Conservation (phyloP, 1,139 yeast genomes). For the Zygoascus meyerae region DNA sequence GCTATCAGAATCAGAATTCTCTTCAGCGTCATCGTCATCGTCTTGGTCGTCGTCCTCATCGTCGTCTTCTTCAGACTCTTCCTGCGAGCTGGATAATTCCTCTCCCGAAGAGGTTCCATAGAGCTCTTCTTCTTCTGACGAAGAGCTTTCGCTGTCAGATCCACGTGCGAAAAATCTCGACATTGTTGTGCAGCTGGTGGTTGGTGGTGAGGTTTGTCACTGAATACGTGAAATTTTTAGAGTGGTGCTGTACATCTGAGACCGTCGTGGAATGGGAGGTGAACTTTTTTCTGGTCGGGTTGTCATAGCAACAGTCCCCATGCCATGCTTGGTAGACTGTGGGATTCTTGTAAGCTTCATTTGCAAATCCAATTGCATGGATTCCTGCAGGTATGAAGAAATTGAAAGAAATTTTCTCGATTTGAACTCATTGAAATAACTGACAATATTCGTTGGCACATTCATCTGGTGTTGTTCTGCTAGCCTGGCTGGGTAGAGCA, state of each 20-base stretch:
- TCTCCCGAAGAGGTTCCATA: conserved; percentile 44
- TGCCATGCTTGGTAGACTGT: too few relatives aligned
- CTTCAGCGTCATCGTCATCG: conserved; percentile 33
- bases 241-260: conserved; percentile 6
- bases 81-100: conserved; percentile 24
- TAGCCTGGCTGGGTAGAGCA: too few relatives aligned
- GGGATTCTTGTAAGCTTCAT: too few relatives aligned
- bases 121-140: conserved; percentile 57
- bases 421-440: too few relatives aligned
- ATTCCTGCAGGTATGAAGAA: too few relatives aligned
- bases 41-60: conserved; percentile 28
- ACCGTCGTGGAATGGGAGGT: conserved; percentile 1
- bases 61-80: conserved; percentile 23
- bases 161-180: conserved; percentile 70
- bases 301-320: not conserved
- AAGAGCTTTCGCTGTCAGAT: conserved; percentile 53
- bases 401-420: too few relatives aligned
- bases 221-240: conserved; percentile 9
- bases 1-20: conserved; percentile 31
- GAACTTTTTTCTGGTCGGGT: not conserved
- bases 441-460: too few relatives aligned
- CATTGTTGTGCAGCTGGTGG: conserved; percentile 37
- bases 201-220: conserved; percentile 3
- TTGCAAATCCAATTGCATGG: too few relatives aligned
- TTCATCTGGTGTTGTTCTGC: too few relatives aligned